Evolutionary conservation across 164 flowering plant genomes (phyloP).

Genomic region (Magnolia changhungtana): DNA sequence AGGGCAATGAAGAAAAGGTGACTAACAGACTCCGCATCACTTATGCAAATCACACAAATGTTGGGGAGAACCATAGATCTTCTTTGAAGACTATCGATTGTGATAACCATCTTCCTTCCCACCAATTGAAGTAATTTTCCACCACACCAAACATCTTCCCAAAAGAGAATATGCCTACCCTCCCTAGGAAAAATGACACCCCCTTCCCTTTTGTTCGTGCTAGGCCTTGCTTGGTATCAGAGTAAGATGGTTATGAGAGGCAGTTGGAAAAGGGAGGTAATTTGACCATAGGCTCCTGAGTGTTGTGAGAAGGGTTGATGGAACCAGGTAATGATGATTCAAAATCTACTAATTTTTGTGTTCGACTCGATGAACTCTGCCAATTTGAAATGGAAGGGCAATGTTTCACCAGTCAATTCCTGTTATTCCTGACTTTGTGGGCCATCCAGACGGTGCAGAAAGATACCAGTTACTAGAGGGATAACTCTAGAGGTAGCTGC

Average conservation of each 20-base stretch:
- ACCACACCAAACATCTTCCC: no score
- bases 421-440: not conserved
- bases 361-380: not conserved
- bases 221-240: not conserved
- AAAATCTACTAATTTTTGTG: not conserved
- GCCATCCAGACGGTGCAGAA: not conserved
- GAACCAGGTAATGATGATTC: not conserved
- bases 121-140: no score
- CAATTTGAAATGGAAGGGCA: not conserved
- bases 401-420: not conserved
- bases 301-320: not conserved
- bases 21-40: no score
- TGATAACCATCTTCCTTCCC: no score
- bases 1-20: no score
- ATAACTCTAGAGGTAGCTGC: no score
- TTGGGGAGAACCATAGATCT: no score
- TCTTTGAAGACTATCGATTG: no score
- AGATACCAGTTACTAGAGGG: no score
- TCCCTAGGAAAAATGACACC: no score
- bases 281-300: not conserved
- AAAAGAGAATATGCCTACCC: no score
- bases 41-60: no score
- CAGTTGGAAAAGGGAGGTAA: not conserved
- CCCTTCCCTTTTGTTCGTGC: not conserved
- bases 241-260: not conserved